A percentile compares a stretch with the other conserved stretches of the same genome.
These are phyloP conservation scores for Suhomyces kunorum DNA, from an alignment of 1,139 yeast species.

Conservation along the genomic window DNA sequence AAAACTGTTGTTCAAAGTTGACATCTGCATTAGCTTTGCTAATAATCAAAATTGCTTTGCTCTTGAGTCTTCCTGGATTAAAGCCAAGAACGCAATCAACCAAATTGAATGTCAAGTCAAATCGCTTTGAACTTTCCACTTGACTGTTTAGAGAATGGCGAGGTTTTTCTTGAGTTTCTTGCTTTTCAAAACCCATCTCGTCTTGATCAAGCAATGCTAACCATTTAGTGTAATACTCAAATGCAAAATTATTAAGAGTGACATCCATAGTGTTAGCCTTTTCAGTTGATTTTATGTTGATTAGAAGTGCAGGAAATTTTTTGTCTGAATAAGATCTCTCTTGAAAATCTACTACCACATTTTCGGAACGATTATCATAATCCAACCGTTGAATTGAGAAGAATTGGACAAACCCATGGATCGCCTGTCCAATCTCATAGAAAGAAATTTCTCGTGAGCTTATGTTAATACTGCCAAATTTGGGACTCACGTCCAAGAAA, in stretches of 20 bases:
- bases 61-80: slow-evolving; percentile 56
- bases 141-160: neutral
- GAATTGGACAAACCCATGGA: slow-evolving; percentile 32
- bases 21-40: slow-evolving; percentile 56
- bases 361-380: slow-evolving; percentile 21
- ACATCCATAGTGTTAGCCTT: slow-evolving; percentile 32
- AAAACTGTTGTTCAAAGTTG: slow-evolving; percentile 34
- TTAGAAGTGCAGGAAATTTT: slow-evolving; percentile 26
- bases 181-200: neutral
- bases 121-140: neutral
- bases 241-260: slow-evolving; percentile 42
- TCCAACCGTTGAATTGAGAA: slow-evolving; percentile 24
- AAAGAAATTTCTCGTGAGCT: slow-evolving; percentile 27
- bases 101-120: slow-evolving; percentile 48
- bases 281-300: slow-evolving; percentile 25
- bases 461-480: slow-evolving; percentile 49
- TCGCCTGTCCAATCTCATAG: slow-evolving; percentile 33
- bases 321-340: slow-evolving; percentile 19
- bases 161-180: neutral
- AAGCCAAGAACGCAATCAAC: slow-evolving; percentile 58
- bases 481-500: slow-evolving; percentile 29
- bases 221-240: slow-evolving; percentile 64
- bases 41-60: slow-evolving; percentile 54
- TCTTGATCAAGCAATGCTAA: slow-evolving; percentile 21
- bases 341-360: slow-evolving; percentile 32